A percentile compares a stretch with the other conserved stretches of the same genome.
These are phyloP conservation scores for Mortierella sp. DNA, from an alignment of 371 early-diverging fungal genomes.

Conservation along the genomic window DNA sequence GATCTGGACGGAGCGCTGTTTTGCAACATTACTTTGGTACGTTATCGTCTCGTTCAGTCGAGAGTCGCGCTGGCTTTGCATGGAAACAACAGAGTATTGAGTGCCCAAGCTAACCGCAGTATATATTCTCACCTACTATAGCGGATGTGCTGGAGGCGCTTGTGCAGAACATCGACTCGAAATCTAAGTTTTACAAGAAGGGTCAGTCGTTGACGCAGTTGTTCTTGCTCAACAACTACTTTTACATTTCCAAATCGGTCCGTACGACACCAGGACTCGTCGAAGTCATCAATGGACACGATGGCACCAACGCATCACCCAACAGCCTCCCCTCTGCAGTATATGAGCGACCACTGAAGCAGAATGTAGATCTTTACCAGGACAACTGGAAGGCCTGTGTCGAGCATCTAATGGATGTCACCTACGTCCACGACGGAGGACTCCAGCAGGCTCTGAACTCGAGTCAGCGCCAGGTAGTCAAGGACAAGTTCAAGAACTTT, in stretches of 20 bases:
- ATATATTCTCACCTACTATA: conserved; percentile 30
- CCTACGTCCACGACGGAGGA: conserved; percentile 76
- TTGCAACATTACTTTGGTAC: conserved; percentile 56
- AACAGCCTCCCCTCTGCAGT: conserved; percentile 60
- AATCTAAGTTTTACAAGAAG: conserved; percentile 84
- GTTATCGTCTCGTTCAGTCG: not conserved
- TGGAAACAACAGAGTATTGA: too few species aligned
- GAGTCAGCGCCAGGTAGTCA: conserved; percentile 78
- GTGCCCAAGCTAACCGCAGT: not conserved
- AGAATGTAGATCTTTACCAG: conserved; percentile 73
- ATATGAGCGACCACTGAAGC: conserved; percentile 75
- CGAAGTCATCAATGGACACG: conserved; percentile 64
- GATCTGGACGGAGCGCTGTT: conserved; percentile 33
- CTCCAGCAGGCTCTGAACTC: conserved; percentile 76
- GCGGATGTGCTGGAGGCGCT: conserved; percentile 77
- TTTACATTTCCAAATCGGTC: conserved; percentile 79
- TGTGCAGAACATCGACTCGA: conserved; percentile 71
- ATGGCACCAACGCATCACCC: conserved; percentile 13
- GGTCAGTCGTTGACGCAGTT: conserved; percentile 74
- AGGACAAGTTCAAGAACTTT: conserved; percentile 90
- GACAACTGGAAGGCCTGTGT: conserved; percentile 84
- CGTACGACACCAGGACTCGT: conserved; percentile 70
- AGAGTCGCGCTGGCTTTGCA: too few species aligned
- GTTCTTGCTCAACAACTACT: conserved; percentile 88
- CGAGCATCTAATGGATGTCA: conserved; percentile 81